phyloP scores from a whole-genome alignment of 495 filamentous ascomycete genomes.

The Penicillium paxilli region DNA sequence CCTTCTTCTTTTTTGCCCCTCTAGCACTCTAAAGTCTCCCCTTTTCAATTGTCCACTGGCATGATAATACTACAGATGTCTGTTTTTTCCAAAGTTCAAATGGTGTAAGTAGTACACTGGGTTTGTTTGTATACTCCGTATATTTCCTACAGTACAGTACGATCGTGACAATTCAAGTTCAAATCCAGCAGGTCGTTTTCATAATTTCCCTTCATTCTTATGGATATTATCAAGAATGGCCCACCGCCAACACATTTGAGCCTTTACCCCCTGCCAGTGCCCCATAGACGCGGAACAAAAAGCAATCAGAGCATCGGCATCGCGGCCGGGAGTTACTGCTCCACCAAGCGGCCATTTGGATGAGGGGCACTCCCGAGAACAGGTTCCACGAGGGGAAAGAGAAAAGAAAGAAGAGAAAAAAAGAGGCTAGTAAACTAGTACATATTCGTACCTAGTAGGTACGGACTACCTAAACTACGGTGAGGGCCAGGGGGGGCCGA shows the following conservation, averaged over 20 bases:
- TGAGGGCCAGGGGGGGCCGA: conserved; percentile 20
- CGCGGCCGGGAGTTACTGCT: conserved; percentile 21
- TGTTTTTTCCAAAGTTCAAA: no score
- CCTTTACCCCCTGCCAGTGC: background rate
- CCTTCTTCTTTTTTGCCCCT: conserved; percentile 22
- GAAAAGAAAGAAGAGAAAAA: no score
- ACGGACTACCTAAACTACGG: conserved; percentile 27
- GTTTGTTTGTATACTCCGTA: no score
- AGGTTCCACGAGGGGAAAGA: conserved; percentile 18
- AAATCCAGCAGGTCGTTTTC: background rate
- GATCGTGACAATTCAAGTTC: no score
- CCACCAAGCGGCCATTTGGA: conserved; percentile 9
- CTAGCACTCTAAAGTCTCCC: no score
- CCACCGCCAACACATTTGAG: background rate
- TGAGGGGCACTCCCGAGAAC: background rate
- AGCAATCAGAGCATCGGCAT: conserved; percentile 15
- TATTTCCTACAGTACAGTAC: no score
- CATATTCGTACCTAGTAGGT: no score
- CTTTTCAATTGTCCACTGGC: no score
- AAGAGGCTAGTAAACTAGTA: background rate
- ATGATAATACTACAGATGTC: no score
- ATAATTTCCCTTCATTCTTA: no score
- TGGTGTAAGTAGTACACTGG: no score
- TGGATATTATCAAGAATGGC: background rate
- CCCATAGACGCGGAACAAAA: no score